These are phyloP conservation scores for Camelina laxa DNA, from an alignment of 345 rosid species.

Conservation along the genomic window DNA sequence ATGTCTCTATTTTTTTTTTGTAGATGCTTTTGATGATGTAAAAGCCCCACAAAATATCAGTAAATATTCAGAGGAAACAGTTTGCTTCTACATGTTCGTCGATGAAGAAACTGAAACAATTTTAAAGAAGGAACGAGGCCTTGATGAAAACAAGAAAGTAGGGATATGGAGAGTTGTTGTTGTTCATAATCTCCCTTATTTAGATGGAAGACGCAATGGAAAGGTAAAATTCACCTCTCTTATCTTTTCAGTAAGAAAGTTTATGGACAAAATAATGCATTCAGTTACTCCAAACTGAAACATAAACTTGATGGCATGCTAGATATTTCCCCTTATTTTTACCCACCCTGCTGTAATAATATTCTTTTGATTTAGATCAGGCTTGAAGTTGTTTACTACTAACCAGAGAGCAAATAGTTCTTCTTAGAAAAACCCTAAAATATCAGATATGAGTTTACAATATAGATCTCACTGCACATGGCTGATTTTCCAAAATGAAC, in stretches of 20 bases:
- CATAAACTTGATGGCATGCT: slow-evolving; percentile 3
- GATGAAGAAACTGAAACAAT: slow-evolving; percentile 92
- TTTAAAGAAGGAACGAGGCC: slow-evolving; percentile 65
- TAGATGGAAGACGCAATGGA: slow-evolving; percentile 92
- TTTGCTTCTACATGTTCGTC: slow-evolving; percentile 94
- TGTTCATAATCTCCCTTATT: slow-evolving; percentile 83
- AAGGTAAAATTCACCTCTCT: slow-evolving; percentile 58
- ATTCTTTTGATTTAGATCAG: slow-evolving; percentile 11
- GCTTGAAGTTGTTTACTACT: slow-evolving; percentile 9
- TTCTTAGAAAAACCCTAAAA: neutral
- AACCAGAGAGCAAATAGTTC: neutral
- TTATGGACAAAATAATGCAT: neutral
- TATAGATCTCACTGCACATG: too few relatives aligned
- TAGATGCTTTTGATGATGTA: slow-evolving; percentile 91
- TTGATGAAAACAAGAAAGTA: slow-evolving; percentile 58
- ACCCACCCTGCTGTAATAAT: slow-evolving; percentile 12
- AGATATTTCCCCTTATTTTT: neutral
- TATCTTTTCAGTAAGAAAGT: slow-evolving; percentile 15
- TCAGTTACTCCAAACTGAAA: slow-evolving; percentile 3
- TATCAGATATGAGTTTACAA: slow-evolving; percentile 1
- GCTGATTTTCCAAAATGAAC: too few relatives aligned
- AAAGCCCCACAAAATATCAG: slow-evolving; percentile 87
- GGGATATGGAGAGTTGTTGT: slow-evolving; percentile 96
- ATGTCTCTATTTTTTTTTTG: slow-evolving; percentile 2
- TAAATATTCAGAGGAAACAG: slow-evolving; percentile 70